Base-by-base conservation (phyloP, 1,139 yeast genomes). In the Candida sp. region DNA sequence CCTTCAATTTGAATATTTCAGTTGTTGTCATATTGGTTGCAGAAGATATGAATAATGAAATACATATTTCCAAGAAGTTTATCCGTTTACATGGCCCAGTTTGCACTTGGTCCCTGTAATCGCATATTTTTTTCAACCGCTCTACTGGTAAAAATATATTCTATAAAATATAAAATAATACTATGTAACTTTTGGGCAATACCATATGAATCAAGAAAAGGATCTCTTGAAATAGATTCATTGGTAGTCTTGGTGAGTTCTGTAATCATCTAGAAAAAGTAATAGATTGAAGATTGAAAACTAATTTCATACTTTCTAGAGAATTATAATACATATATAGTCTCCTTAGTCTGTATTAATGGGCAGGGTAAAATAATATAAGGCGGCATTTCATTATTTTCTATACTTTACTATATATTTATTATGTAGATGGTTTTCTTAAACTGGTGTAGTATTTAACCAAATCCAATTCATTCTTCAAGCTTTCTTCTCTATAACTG, bases 401-500 rank as follows among this genome's bases (percentile, higher is more conserved):
- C 19, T 15, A 15, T 15, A 15, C 19, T 15, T 15, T 15, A 15
- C 19, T 15, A 15, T 15, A 15, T 15, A 15, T 15, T 15, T 15
- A 15, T 12, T 32, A 32, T 11, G 37, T n/a, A 11, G 37, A 22
- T 11, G 23, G 5, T 35, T 35, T 35, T 15, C 11, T 21, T n/a
- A 37, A 37, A n/a, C 29, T 27, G 22, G 34, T 27, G 21, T 89
- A 90, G 51, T 79, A 79, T 8, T 80, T 76, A 40, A 91, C 83
- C 53, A 93, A 74, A 39, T 79, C 84, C 44, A 80, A 70, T 63
- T 93, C 99, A 41, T 90, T 87, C 43, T 75, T 64, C 48, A 86
- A 72, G 0, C 97, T 90, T 53, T 90, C 96, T 48, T 79, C 78
- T 60, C 99, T 77, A 62, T 87, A 93, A 21, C 83, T 79, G 34